These are phyloP conservation scores for Coprinopsis strossmayeri DNA, from an alignment of 768 basidiomycete species.

Conservation along the genomic window DNA sequence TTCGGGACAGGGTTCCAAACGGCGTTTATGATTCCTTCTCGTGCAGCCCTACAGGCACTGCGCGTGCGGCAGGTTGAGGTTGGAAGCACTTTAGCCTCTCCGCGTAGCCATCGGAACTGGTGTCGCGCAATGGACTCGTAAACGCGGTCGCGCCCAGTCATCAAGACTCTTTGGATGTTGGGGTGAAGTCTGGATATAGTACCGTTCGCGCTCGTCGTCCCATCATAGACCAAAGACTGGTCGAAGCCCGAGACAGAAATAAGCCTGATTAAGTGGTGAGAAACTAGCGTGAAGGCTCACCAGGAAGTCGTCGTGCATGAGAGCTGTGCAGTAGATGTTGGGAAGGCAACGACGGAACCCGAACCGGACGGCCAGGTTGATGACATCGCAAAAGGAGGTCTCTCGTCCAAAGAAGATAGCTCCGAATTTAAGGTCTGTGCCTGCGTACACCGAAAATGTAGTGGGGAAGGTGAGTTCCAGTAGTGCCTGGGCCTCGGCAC, in stretches of 20 bases:
- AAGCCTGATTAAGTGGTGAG: no score
- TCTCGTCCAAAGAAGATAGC: neutral
- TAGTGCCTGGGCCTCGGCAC: neutral
- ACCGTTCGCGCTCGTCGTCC: neutral
- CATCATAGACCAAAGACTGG: neutral
- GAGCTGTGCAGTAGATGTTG: neutral
- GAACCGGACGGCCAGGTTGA: neutral
- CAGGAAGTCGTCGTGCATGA: neutral
- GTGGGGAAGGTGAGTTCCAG: neutral
- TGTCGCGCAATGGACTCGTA: neutral
- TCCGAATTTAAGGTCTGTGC: neutral
- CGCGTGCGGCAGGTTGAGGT: neutral
- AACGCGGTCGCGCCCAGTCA: neutral
- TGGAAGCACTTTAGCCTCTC: no score
- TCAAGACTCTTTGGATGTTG: neutral
- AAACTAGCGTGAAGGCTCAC: neutral
- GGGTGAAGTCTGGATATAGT: neutral
- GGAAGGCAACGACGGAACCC: neutral
- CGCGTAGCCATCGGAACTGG: neutral
- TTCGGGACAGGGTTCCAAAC: neutral
- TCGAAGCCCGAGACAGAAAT: neutral
- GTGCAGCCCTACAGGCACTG: no score
- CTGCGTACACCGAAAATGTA: neutral
- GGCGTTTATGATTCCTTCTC: no score
- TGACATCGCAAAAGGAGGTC: neutral